A percentile compares a stretch with the other conserved stretches of the same genome.
phyloP scores from a whole-genome alignment of 805 yeast species.

The Sugiyamaella floridensis region DNA sequence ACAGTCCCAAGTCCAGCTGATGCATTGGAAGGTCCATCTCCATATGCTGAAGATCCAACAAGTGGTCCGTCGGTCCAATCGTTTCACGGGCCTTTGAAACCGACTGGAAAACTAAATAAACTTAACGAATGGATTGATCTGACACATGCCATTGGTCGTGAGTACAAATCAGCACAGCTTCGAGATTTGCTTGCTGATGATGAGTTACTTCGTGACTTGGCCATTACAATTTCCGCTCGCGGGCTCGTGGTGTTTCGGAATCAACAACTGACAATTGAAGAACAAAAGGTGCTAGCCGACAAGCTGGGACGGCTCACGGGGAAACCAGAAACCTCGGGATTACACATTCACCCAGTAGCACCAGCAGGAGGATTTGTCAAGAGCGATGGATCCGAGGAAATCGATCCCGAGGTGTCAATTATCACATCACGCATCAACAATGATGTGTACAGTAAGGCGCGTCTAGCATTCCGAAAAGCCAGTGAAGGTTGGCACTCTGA shows the following conservation, averaged over 20 bases:
- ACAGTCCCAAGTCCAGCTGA: conserved; percentile 3
- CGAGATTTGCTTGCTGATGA: conserved; percentile 25
- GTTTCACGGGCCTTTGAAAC: conserved; percentile 14
- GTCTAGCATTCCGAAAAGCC: not conserved
- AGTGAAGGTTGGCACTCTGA: conserved; percentile 61
- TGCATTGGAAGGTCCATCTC: conserved; percentile 21
- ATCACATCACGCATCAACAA: conserved; percentile 20
- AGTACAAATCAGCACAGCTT: conserved; percentile 24
- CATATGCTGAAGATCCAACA: conserved; percentile 18
- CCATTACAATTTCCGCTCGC: conserved; percentile 41
- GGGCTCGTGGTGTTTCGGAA: conserved; percentile 47
- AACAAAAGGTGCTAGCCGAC: conserved; percentile 25
- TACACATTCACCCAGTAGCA: conserved; percentile 31
- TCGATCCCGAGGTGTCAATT: conserved; percentile 28
- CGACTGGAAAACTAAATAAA: conserved; percentile 24
- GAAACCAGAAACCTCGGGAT: conserved; percentile 24
- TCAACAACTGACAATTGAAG: conserved; percentile 31
- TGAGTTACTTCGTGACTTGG: conserved; percentile 37
- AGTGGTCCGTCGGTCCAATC: conserved; percentile 21
- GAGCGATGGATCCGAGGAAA: conserved; percentile 18
- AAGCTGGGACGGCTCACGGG: conserved; percentile 27
- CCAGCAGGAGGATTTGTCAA: conserved; percentile 27
- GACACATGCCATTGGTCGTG: conserved; percentile 30
- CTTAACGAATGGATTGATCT: conserved; percentile 24
- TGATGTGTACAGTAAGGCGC: conserved; percentile 15